phyloP scores from a whole-genome alignment of 345 rosid genomes.

The Trapa bicornis region DNA sequence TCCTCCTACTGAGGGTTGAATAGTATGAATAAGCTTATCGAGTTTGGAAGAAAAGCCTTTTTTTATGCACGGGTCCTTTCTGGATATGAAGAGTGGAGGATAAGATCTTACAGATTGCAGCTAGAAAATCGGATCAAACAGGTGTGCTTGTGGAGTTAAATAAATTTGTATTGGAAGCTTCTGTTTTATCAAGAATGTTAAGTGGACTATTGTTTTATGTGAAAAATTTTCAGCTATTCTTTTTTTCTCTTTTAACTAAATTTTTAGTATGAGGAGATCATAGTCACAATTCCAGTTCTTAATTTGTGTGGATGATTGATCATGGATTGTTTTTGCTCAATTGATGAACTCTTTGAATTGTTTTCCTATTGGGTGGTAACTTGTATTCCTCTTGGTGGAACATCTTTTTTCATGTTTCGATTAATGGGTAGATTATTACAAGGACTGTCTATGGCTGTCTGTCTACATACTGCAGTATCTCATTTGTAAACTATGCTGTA shows the following conservation, averaged over 20 bases:
- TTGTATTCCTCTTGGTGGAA: neutral
- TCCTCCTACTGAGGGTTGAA: neutral
- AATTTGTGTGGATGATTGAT: neutral
- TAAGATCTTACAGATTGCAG: conserved; percentile 62
- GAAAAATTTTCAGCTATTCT: neutral
- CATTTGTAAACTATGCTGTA: no score
- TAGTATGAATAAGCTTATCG: conserved; percentile 57
- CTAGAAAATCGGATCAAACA: conserved; percentile 61
- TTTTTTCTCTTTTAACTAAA: neutral
- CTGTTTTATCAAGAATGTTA: neutral
- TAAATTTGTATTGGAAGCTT: neutral
- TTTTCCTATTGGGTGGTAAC: neutral
- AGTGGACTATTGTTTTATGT: neutral
- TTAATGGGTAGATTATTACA: neutral
- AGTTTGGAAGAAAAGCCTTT: conserved; percentile 74
- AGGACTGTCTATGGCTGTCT: neutral
- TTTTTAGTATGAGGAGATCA: neutral
- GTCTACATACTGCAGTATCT: no score
- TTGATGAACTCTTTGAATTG: neutral
- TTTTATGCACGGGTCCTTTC: conserved; percentile 85
- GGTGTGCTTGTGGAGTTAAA: conserved; percentile 32
- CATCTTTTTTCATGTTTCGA: neutral
- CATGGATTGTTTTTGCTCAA: neutral
- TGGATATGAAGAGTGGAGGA: conserved; percentile 80
- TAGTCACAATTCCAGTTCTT: neutral